A percentile compares a stretch with the other conserved stretches of the same genome.
phyloP scores from a whole-genome alignment of 805 yeast species.

The Saccharomyces jurei region DNA sequence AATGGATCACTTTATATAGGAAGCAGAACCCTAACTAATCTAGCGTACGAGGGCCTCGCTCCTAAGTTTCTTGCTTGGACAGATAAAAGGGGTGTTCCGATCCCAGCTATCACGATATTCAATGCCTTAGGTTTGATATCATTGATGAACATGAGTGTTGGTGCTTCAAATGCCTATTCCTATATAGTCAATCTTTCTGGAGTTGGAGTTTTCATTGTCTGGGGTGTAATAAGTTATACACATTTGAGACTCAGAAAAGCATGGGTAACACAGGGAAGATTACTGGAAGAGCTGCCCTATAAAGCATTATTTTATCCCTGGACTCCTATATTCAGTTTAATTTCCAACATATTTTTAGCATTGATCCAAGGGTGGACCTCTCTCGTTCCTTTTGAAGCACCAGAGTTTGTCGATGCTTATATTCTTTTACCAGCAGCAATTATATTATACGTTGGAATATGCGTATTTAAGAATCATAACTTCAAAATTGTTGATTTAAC shows the following conservation, averaged over 20 bases:
- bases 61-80: not conserved
- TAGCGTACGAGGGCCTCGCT: not conserved
- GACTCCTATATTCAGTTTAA: not conserved
- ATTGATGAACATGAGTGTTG: not conserved
- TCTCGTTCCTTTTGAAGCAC: not conserved
- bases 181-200: not conserved
- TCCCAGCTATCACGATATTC: not conserved
- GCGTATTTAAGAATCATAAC: not conserved
- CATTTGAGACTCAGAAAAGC: not conserved
- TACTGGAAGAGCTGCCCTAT: not conserved
- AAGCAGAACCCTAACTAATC: not conserved
- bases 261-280: not conserved
- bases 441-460: not conserved
- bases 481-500: not conserved
- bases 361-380: not conserved
- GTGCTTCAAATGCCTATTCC: not conserved
- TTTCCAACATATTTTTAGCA: not conserved
- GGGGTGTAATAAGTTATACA: not conserved
- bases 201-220: not conserved
- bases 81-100: not conserved
- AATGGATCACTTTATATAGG: not conserved
- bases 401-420: not conserved
- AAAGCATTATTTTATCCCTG: not conserved
- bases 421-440: not conserved
- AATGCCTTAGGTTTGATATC: not conserved